phyloP scores from a whole-genome alignment of 139 green algal species.

The Tetraselmis chui region DNA sequence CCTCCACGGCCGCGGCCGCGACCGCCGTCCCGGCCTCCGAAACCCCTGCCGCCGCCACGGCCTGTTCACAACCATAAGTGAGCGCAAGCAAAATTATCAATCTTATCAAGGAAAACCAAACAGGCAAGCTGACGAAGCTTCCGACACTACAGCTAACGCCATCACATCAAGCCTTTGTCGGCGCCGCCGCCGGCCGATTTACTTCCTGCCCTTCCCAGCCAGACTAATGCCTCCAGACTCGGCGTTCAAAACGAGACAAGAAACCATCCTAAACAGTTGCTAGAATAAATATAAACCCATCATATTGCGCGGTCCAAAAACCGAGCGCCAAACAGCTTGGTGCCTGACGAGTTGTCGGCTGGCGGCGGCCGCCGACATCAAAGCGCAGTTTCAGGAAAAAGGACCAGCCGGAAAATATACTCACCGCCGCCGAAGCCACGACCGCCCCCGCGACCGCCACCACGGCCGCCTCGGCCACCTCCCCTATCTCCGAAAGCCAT shows the following conservation, averaged over 20 bases:
- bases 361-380: too few relatives aligned
- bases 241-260: too few relatives aligned
- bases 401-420: too few relatives aligned
- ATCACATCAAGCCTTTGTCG: too few relatives aligned
- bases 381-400: too few relatives aligned
- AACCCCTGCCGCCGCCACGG: slow-evolving; percentile 16
- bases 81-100: slow-evolving; percentile 2
- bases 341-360: too few relatives aligned
- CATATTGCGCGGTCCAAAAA: too few relatives aligned
- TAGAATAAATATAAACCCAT: too few relatives aligned
- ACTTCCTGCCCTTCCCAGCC: neutral
- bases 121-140: neutral
- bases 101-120: neutral
- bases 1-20: slow-evolving; percentile 24
- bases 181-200: slow-evolving; percentile 2
- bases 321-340: too few relatives aligned
- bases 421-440: too few relatives aligned
- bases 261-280: too few relatives aligned
- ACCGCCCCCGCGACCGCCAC: neutral
- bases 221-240: neutral
- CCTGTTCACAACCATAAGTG: slow-evolving; percentile 6
- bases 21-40: slow-evolving; percentile 33
- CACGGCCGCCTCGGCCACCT: slow-evolving; percentile 14
- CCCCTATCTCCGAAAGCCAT: slow-evolving; percentile 9
- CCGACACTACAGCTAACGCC: slow-evolving; percentile 12